A percentile compares a stretch with the other conserved stretches of the same genome.
phyloP scores from a whole-genome alignment of 345 rosid genomes.

The Corymbia maculata region DNA sequence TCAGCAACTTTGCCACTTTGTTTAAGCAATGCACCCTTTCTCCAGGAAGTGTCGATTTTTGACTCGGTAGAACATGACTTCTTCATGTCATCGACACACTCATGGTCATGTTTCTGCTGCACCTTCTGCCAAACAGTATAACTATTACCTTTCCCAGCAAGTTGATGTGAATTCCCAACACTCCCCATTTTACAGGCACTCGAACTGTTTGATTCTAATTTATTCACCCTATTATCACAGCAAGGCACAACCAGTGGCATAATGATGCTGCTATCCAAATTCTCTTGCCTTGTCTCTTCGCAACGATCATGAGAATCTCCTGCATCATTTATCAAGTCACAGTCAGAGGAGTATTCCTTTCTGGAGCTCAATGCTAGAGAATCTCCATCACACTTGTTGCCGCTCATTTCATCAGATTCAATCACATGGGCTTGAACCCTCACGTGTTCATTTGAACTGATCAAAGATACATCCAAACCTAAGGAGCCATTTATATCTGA shows the following conservation, averaged over 20 bases:
- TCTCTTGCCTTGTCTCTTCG: background rate
- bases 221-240: background rate
- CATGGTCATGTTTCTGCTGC: slow-evolving; percentile 17
- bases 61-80: background rate
- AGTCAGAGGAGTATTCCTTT: background rate
- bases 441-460: slow-evolving; percentile 15
- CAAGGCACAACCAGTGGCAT: background rate
- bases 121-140: slow-evolving; percentile 47
- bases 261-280: background rate
- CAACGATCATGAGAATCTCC: slow-evolving; percentile 1
- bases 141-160: slow-evolving; percentile 20
- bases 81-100: background rate
- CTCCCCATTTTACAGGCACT: slow-evolving; percentile 8
- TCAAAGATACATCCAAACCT: slow-evolving; percentile 10
- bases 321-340: slow-evolving; percentile 1
- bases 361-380: background rate
- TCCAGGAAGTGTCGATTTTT: slow-evolving; percentile 7
- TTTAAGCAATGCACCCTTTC: background rate
- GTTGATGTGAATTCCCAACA: slow-evolving; percentile 8
- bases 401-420: background rate
- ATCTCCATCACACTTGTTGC: slow-evolving; percentile 4
- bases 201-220: slow-evolving; percentile 10
- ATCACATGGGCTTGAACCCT: slow-evolving; percentile 1
- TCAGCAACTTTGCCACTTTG: slow-evolving; percentile 4
- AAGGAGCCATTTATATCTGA: slow-evolving; percentile 7